Conservation (phyloP, 108 stramenopile genomes). For the Nitzschia inconspicua region DNA sequence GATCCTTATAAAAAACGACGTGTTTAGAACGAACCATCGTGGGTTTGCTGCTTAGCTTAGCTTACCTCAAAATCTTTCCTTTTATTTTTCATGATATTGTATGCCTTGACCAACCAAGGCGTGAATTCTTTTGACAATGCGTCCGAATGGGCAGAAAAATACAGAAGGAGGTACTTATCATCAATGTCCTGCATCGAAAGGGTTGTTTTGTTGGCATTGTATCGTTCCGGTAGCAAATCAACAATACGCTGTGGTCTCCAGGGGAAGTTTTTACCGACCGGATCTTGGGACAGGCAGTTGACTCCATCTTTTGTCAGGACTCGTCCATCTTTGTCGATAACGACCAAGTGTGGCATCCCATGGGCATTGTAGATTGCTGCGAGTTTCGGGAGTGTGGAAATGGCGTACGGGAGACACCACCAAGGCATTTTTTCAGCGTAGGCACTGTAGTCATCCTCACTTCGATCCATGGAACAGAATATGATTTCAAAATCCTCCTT, state of each 20-base stretch:
- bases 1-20: no score
- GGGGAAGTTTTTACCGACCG: conserved; percentile 51
- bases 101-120: conserved; percentile 51
- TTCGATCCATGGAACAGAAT: conserved; percentile 62
- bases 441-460: conserved; percentile 39
- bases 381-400: conserved; percentile 24
- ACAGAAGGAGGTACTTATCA: conserved; percentile 48
- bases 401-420: conserved; percentile 48
- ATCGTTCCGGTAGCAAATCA: conserved; percentile 38
- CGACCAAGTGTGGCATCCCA: conserved; percentile 52
- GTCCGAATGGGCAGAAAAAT: conserved; percentile 44
- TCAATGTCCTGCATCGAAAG: conserved; percentile 28
- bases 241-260: conserved; percentile 50
- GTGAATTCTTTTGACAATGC: conserved; percentile 64
- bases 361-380: conserved; percentile 26
- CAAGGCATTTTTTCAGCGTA: conserved; percentile 70
- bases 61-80: conserved; percentile 70
- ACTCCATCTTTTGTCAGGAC: conserved; percentile 51
- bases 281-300: conserved; percentile 25
- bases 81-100: conserved; percentile 48
- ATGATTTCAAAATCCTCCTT: conserved; percentile 66
- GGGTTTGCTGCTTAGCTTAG: neutral
- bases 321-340: conserved; percentile 38
- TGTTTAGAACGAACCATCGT: neutral
- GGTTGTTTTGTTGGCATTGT: conserved; percentile 10